Conservation (phyloP, 768 basidiomycete genomes). For the Pilatotrama ljubarskyi region DNA sequence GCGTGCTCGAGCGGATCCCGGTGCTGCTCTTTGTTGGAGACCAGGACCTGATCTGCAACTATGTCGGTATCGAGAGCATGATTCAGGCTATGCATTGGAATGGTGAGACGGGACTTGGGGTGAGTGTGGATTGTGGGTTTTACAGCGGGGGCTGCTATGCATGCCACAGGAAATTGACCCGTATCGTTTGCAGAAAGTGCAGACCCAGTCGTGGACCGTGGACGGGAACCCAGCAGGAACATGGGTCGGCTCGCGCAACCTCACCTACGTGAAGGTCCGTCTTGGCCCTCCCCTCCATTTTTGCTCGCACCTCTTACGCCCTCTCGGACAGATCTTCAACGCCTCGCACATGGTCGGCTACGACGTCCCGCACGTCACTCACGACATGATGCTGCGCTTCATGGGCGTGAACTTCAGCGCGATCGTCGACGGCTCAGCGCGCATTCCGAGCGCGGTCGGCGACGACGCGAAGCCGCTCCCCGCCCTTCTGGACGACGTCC, state of each 20-base stretch:
- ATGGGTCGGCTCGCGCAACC: slow-evolving; percentile 86
- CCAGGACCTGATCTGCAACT: slow-evolving; percentile 96
- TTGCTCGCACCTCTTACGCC: background rate
- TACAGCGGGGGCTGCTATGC: background rate
- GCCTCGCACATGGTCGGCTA: slow-evolving; percentile 96
- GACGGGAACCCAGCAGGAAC: slow-evolving; percentile 78
- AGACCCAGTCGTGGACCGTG: slow-evolving; percentile 75
- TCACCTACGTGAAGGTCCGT: slow-evolving; percentile 88
- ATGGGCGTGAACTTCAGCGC: slow-evolving; percentile 88
- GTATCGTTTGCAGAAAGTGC: slow-evolving; percentile 50
- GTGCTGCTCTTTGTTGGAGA: slow-evolving; percentile 94
- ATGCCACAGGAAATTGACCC: no score
- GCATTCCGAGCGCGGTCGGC: slow-evolving; percentile 81
- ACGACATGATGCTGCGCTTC: slow-evolving; percentile 99
- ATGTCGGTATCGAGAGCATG: slow-evolving; percentile 85
- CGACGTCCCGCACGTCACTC: slow-evolving; percentile 83
- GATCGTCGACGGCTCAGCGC: slow-evolving; percentile 77
- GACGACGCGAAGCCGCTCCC: slow-evolving; percentile 66
- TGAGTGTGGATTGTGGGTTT: slow-evolving; percentile 40
- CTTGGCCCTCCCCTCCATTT: background rate
- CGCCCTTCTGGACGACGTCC: slow-evolving; percentile 42
- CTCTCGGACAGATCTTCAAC: slow-evolving; percentile 84
- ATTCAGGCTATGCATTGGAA: slow-evolving; percentile 86
- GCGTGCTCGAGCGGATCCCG: slow-evolving; percentile 74
- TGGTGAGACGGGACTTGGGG: slow-evolving; percentile 80